A percentile compares a stretch with the other conserved stretches of the same genome.
These are phyloP conservation scores for Furcasterigmium furcatum DNA, from an alignment of 2,329 filamentous ascomycete species.

Conservation along the genomic window DNA sequence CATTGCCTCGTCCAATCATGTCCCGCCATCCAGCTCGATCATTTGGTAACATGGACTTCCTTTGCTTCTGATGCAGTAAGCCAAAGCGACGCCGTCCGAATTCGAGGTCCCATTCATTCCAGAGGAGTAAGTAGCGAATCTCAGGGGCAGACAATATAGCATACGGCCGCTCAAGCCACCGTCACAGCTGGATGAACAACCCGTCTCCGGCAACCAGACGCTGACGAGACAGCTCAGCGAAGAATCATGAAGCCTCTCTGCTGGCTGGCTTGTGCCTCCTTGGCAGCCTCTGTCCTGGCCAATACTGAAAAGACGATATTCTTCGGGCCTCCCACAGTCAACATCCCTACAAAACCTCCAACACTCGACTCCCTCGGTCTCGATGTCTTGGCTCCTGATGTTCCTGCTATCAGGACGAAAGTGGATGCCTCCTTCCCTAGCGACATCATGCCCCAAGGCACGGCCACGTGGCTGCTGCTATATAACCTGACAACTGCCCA, in stretches of 20 bases:
- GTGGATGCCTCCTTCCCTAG: slow-evolving; percentile 68
- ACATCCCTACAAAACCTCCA: slow-evolving; percentile 52
- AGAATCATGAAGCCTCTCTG: too few relatives aligned
- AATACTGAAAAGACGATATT: slow-evolving; percentile 95
- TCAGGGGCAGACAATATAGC: too few relatives aligned
- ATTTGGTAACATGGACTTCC: too few relatives aligned
- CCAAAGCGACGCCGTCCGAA: too few relatives aligned
- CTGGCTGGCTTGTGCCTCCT: not conserved
- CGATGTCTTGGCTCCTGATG: slow-evolving; percentile 57
- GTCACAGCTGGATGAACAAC: too few relatives aligned
- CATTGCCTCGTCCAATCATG: not conserved
- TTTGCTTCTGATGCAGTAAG: too few relatives aligned
- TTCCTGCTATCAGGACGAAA: slow-evolving; percentile 55
- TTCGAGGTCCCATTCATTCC: too few relatives aligned
- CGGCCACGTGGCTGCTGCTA: slow-evolving; percentile 76
- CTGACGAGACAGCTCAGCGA: too few relatives aligned
- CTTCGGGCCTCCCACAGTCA: slow-evolving; percentile 59
- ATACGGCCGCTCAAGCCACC: too few relatives aligned
- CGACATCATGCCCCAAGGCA: slow-evolving; percentile 46
- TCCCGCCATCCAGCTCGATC: not conserved
- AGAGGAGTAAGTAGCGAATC: too few relatives aligned
- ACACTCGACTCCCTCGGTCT: slow-evolving; percentile 61
- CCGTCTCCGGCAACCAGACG: too few relatives aligned
- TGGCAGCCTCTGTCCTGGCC: slow-evolving; percentile 34
- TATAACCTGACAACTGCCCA: slow-evolving; percentile 65